Percentiles rank a stretch among this genome's conserved stretches.
Evolutionary conservation across 306 rosid genomes (phyloP).

Genomic region (Quercus berberidifolia): DNA sequence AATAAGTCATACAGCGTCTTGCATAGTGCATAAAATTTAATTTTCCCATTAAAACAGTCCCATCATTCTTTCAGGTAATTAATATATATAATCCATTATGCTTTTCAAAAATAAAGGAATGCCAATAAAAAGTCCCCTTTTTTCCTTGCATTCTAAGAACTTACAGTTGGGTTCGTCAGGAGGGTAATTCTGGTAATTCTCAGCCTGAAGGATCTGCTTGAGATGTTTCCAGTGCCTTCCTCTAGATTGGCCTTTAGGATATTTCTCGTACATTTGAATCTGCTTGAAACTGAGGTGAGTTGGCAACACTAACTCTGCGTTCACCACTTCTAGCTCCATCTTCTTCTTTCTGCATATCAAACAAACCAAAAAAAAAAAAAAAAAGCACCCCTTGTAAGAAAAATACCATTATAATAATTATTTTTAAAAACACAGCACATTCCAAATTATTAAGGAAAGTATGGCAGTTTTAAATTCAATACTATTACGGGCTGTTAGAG

Average conservation of each 20-base stretch:
- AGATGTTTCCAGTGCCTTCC: conserved; percentile 97
- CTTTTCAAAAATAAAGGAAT: neutral
- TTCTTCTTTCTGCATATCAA: conserved; percentile 1
- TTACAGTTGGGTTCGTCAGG: conserved; percentile 82
- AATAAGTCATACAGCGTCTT: neutral
- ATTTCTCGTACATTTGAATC: conserved; percentile 86
- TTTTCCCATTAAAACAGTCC: neutral
- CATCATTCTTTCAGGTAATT: neutral
- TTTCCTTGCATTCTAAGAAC: conserved; percentile 1
- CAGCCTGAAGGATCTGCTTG: conserved; percentile 93
- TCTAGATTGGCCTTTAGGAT: conserved; percentile 86
- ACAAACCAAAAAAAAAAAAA: neutral
- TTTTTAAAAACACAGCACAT: too few species aligned
- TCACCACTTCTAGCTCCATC: conserved; percentile 72
- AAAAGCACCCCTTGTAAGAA: too few species aligned
- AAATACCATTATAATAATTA: too few species aligned
- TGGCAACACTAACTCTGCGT: conserved; percentile 85
- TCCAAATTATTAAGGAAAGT: too few species aligned
- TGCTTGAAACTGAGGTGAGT: conserved; percentile 70
- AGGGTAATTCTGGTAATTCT: conserved; percentile 63
- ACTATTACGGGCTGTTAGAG: too few species aligned
- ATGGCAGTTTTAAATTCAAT: too few species aligned
- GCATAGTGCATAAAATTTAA: neutral
- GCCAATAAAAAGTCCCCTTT: neutral
- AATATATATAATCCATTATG: neutral